phyloP scores from a whole-genome alignment of 129 eudicot genomes.

The Pittosporum tobira region DNA sequence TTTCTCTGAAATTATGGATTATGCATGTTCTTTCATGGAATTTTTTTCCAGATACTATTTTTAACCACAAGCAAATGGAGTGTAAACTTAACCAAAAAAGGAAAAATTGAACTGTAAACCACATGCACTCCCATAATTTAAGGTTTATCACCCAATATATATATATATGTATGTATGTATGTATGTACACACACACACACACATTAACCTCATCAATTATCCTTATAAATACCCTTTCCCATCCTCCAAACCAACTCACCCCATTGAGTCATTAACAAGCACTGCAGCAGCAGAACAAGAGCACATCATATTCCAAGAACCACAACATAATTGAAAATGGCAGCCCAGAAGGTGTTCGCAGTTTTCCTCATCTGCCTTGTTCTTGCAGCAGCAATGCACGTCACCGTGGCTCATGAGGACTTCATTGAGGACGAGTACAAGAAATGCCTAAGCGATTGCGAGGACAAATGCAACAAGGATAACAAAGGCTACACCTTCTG shows the following conservation, averaged over 20 bases:
- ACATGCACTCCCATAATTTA: not conserved
- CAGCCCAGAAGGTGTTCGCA: not conserved
- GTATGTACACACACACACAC: too few relatives aligned
- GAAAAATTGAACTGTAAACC: too few relatives aligned
- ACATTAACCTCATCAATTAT: not conserved
- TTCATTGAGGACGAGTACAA: not conserved
- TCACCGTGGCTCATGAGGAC: not conserved
- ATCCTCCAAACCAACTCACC: not conserved
- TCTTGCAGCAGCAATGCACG: not conserved
- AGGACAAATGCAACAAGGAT: not conserved
- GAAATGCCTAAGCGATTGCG: slow-evolving; percentile 10
- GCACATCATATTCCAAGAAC: not conserved
- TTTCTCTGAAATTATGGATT: too few relatives aligned
- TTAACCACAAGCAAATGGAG: not conserved
- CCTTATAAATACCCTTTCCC: not conserved
- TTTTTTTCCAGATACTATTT: too few relatives aligned
- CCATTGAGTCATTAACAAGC: not conserved
- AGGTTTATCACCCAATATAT: not conserved
- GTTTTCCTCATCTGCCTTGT: not conserved
- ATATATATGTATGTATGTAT: too few relatives aligned
- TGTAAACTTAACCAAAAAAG: too few relatives aligned
- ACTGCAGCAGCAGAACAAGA: not conserved
- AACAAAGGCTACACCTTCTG: slow-evolving; percentile 17
- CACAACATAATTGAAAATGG: not conserved
- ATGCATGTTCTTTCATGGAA: too few relatives aligned